Base-by-base conservation (phyloP, 257 asterid species). In the Solanum dulcamara region DNA sequence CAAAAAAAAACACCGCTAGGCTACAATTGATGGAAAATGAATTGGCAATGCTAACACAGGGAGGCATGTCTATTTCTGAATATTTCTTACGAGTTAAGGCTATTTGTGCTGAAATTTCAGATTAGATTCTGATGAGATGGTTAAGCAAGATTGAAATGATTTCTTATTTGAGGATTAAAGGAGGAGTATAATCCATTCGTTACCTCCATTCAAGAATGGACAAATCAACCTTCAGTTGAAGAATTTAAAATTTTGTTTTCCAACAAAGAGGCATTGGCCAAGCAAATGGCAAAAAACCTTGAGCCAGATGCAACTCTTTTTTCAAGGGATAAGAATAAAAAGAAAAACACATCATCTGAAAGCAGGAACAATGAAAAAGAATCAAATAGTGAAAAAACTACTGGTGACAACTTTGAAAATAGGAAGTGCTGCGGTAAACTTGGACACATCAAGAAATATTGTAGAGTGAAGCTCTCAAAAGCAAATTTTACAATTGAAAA, bases 381-480 rank as follows among this genome's bases (percentile, higher is more conserved):
- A n/a, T n/a, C n/a, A n/a, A n/a, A n/a, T n/a, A n/a, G n/a, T n/a
- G n/a, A n/a, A n/a, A n/a, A n/a, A n/a, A n/a, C n/a, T n/a, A n/a
- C n/a, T n/a, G n/a, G n/a, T n/a, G n/a, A n/a, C n/a, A n/a, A n/a
- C n/a, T n/a, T n/a, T n/a, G n/a, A n/a, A n/a, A n/a, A n/a, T n/a
- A n/a, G n/a, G n/a, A n/a, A n/a, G n/a, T n/a, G n/a, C n/a, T n/a
- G n/a, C n/a, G n/a, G n/a, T n/a, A n/a, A n/a, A 68, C 10, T 32
- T 17, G 87, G 87, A 59, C 81, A 89, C 20, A 60, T 87, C 37
- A 87, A 86, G 55, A 83, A 15, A 72, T 30, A 85, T 33, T 87
- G 51, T 57, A 5, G 85, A 1, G 86, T 81, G n/a, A 87, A 80
- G 64, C 12, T 89, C 1, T 86, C 81, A 0, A 77, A 68, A 22